These are phyloP conservation scores for Vanderwaltozyma verrucispora DNA, from an alignment of 805 yeast species.

Conservation along the genomic window DNA sequence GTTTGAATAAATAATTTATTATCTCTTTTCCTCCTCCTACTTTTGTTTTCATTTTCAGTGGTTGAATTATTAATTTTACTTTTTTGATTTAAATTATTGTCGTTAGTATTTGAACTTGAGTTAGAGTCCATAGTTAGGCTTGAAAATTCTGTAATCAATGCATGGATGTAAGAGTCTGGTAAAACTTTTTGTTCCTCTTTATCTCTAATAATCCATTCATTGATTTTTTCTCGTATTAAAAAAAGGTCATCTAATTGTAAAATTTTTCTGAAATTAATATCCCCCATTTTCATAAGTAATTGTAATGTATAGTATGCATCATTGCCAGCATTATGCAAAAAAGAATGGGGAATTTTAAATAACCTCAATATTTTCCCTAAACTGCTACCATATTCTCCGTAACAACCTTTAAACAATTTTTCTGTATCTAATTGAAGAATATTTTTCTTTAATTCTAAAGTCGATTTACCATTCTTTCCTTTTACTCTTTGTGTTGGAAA, in stretches of 20 bases:
- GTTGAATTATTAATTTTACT: no score
- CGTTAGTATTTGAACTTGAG: no score
- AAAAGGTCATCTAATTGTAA: background rate
- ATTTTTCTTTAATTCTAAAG: no score
- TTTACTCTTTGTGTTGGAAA: no score
- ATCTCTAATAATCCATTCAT: conserved; percentile 14
- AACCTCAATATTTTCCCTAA: conserved; percentile 37
- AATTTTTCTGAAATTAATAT: conserved; percentile 14
- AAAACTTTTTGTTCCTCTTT: conserved; percentile 12
- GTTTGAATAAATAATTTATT: conserved; percentile 8
- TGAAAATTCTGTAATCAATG: no score
- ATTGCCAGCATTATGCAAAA: conserved; percentile 61
- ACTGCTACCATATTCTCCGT: conserved; percentile 33
- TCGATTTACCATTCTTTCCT: no score
- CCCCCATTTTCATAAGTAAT: conserved; percentile 39
- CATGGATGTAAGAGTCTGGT: conserved; percentile 13
- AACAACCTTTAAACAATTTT: conserved; percentile 31
- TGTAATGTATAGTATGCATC: conserved; percentile 54
- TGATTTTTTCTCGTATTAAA: conserved; percentile 2
- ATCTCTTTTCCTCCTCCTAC: background rate
- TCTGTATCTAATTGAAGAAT: conserved; percentile 37
- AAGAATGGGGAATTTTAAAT: conserved; percentile 43
- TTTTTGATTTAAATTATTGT: no score
- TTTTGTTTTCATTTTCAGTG: no score
- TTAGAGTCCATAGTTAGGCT: no score